A percentile compares a stretch with the other conserved stretches of the same genome.
Evolutionary conservation across 164 flowering plant species (phyloP).

Genomic region (Vitis amurensis): DNA sequence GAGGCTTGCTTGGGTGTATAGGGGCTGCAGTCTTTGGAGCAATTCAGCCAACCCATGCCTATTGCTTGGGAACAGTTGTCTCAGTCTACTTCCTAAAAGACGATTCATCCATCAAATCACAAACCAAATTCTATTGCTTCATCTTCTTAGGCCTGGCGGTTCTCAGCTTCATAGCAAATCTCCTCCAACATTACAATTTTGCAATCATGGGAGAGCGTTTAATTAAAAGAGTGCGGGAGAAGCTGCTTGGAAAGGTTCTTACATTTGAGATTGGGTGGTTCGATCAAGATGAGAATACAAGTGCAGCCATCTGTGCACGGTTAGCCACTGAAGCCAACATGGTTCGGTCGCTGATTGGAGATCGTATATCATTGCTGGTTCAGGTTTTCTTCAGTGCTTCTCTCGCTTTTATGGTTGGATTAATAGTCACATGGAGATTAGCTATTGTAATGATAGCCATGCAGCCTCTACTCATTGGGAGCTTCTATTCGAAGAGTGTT

Average conservation of each 20-base stretch:
- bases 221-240: constrained; percentile 31
- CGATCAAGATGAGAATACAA: constrained; percentile 42
- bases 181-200: constrained; percentile 43
- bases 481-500: constrained; percentile 37
- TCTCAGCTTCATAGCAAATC: constrained; percentile 29
- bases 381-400: constrained; percentile 36
- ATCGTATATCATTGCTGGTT: constrained; percentile 41
- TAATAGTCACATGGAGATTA: constrained; percentile 40
- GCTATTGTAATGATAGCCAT: constrained; percentile 44
- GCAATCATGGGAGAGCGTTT: constrained; percentile 43
- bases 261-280: constrained; percentile 52
- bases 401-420: constrained; percentile 32
- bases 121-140: constrained; percentile 25
- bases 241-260: constrained; percentile 27
- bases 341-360: constrained; percentile 47
- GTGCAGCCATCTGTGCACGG: constrained; percentile 45
- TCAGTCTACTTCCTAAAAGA: constrained; percentile 30
- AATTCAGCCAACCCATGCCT: constrained; percentile 37
- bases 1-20: constrained; percentile 31
- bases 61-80: constrained; percentile 30
- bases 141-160: constrained; percentile 30
- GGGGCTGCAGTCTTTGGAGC: constrained; percentile 36
- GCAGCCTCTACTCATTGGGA: constrained; percentile 42
- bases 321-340: constrained; percentile 32
- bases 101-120: constrained; percentile 17